Evolutionary conservation across 139 green algal genomes (phyloP), one percentile per base, ranked within the genome.

Genomic region (Micractinium conductrix): DNA sequence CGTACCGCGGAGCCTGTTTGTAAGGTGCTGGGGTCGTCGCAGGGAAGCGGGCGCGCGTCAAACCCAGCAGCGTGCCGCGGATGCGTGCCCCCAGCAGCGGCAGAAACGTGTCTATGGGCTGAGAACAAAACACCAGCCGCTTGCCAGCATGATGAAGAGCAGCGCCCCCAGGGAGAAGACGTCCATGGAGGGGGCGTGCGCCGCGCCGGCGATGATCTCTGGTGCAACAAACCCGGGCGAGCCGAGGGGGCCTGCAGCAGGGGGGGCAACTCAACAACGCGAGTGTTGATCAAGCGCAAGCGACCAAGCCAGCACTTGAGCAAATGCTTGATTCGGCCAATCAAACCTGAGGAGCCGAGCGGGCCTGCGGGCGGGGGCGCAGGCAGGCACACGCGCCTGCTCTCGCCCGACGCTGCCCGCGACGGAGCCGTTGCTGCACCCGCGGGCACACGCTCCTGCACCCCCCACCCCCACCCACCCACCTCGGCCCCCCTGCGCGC

Each of bases 201-300:
- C 24, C 26, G 30, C 81, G 3, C 85, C 81, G 19, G 81, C 28
- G 19, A 92, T 74, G 58, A 91, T 79, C 63, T 93, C 90, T 26
- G 90, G 90, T 38, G 86, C 72, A 44, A 93, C 80, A 81, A 93
- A 93, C 22, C 90, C 90, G 2, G 90, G 83, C n/a, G 67, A 86
- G 37, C 90, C 90, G n/a, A 93, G 68, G 26, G 84, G 83, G 55
- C 88, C 88, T 89, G 88, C 38, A 45, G 48, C 1, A 38, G 38
- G 5, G 24, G 24, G 28, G 24, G 38, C 38, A 17, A 19, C 4
- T 2, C 16, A 4, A 5, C 4, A 26, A 14, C 5, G 62, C 62
- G 38, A 8, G 17, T 7, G 28, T 26, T 40, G 62, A 8, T 10
- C 28, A 38, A 17, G 24, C 28, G 62, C 37, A n/a, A n/a, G n/a